Base-by-base conservation (phyloP, 2,329 filamentous ascomycete species). In the Fusarium pseudonygamai region DNA sequence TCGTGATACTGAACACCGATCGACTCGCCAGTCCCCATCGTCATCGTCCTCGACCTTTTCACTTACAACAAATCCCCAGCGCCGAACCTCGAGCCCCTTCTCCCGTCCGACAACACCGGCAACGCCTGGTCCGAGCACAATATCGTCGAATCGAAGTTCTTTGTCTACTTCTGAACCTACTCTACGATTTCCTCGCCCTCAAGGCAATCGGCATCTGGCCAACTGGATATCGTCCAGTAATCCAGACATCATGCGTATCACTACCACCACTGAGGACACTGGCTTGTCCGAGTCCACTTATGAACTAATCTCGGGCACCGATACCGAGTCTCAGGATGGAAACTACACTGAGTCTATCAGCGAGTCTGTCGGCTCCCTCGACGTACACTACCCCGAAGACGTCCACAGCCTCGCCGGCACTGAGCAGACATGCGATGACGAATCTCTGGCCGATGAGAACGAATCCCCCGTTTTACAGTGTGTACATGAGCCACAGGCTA, bases 211-310 rank as follows among this genome's bases (percentile, higher is more conserved):
- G 62, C 83, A 85, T 56, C 86, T 91, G 45, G 88, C 88, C 75
- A 87, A 87, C 83, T 90, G 88, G 88, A 83, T 91, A 55, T 89
- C 87, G 12, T 86, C 84, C 60, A 90, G 88, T 76, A 85, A 87
- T 36, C 87, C 87, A 59, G 85, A 88, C 80, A 88, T 90, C 71
- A 89, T 89, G 86, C 84, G 83, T 72, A 80, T 84, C 28, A 81
- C 82, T 42, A 81, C 78, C 60, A 81, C 82, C 34, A 83, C 84
- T 65, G 85, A 87, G 45, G 84, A 86, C 71, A 85, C 87, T 78
- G 89, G 83, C 75, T 78, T 90, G 77, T 81, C 84, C 76, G 88
- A 89, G 76, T 88, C 88, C 62, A 83, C 87, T 66, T 91, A 88
- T 79, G 88, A 90, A 77, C 81, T 90, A 53, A 86, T 91, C 78